Percentiles rank a stretch among this genome's conserved stretches.
Evolutionary conservation across 2,329 filamentous ascomycete species (phyloP).

Genomic region (Penicillium sp.): DNA sequence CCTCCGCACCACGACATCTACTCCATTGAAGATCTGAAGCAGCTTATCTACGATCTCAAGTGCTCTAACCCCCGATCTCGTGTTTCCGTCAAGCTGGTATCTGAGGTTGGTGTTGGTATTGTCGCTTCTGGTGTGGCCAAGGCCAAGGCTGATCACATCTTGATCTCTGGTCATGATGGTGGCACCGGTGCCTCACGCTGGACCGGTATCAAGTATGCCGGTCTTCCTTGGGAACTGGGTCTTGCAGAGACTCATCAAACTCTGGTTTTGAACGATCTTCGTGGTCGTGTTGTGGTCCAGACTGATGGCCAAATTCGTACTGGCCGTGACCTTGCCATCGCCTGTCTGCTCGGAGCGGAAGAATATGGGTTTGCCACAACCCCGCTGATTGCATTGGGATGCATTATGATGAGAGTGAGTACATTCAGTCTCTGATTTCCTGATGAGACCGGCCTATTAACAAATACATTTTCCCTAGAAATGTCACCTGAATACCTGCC

Average conservation of each 20-base stretch:
- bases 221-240: slow-evolving; percentile 94
- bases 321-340: slow-evolving; percentile 89
- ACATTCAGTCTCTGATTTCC: not conserved
- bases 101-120: slow-evolving; percentile 95
- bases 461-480: slow-evolving; percentile 5
- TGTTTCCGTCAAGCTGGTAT: slow-evolving; percentile 95
- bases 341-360: slow-evolving; percentile 92
- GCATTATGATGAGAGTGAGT: slow-evolving; percentile 74
- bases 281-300: slow-evolving; percentile 92
- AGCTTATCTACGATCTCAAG: slow-evolving; percentile 96
- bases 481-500: slow-evolving; percentile 67
- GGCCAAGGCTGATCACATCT: slow-evolving; percentile 92
- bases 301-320: slow-evolving; percentile 93
- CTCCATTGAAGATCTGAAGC: slow-evolving; percentile 96
- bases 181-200: slow-evolving; percentile 94
- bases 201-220: slow-evolving; percentile 98
- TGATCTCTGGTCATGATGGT: slow-evolving; percentile 95
- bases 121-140: slow-evolving; percentile 97
- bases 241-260: slow-evolving; percentile 97
- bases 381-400: slow-evolving; percentile 93
- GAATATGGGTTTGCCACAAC: slow-evolving; percentile 97
- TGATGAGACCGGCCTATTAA: not conserved
- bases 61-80: slow-evolving; percentile 89
- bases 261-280: slow-evolving; percentile 88
- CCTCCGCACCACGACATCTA: slow-evolving; percentile 98